Evolutionary conservation across 2,329 filamentous ascomycete species (phyloP), one percentile per base, ranked within the genome.

Genomic region (Metarhizium brunneum): DNA sequence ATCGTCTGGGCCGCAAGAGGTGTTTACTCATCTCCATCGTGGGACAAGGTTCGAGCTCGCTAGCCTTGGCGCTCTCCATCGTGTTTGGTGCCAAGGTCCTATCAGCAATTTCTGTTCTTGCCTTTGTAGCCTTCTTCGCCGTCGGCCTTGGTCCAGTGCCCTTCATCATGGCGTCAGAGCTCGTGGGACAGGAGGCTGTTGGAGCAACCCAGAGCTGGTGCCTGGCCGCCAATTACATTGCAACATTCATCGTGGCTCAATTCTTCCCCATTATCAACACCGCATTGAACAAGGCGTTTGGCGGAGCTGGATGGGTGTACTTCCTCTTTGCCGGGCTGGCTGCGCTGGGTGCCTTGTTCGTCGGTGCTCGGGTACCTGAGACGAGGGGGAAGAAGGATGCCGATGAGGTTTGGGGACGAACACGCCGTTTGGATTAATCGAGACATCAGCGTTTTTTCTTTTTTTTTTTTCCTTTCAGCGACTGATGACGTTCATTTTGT

Each of bases 91-190:
- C 88, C 62, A 87, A 92, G 65, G 72, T 88, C 2, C 73, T 96
- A 13, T 95, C 90, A 0, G 92, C 90, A 0, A 66, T 95, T 0
- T 84, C 90, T 0, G 91, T 95, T 0, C 76, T 96, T 11, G 73
- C 87, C 30, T 99, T 97, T 65, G 94, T 97, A 2, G 86, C 83
- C 4, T 90, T 88, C 65, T 99, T 96, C 63, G 94, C 89, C 0
- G 81, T 96, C 14, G 94, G 94, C 0, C 80, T 99, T 0, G 94
- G 94, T 0, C 94, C 94, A 0, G 90, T 99, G 0, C 94, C 94
- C 0, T 99, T 97, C 70, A 95, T 97, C 61, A 79, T 99, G 50
- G 87, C 92, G 0, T 92, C 89, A 1, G 94, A 97, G 71, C 81
- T 97, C 2, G 94, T 97, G 1, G 88, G 86, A 0, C 86, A 90